Percentiles rank a stretch among this genome's conserved stretches.
These are phyloP conservation scores for Coniochaeta prunicola DNA, from an alignment of 2,329 filamentous ascomycete genomes.

Conservation along the genomic window DNA sequence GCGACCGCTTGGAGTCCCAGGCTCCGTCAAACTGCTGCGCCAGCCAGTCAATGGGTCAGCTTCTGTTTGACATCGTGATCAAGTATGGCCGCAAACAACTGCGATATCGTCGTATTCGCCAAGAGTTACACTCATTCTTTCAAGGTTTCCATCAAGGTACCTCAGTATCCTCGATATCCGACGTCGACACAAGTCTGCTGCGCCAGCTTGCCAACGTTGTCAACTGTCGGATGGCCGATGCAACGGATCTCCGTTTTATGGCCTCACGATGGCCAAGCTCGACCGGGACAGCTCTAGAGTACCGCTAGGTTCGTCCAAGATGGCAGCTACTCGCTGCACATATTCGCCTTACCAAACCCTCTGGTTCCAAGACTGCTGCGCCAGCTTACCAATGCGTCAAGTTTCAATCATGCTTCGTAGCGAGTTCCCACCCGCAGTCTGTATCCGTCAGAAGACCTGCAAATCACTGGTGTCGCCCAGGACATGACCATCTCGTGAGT, in stretches of 20 bases:
- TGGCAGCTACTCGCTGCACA: too few species aligned
- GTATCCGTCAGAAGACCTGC: too few species aligned
- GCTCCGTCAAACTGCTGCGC: neutral
- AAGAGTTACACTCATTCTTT: neutral
- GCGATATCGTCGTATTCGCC: neutral
- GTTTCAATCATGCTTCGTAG: neutral
- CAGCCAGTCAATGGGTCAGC: neutral
- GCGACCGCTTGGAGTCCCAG: neutral
- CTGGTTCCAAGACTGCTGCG: neutral
- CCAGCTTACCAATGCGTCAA: neutral
- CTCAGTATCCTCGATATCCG: neutral
- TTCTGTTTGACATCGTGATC: neutral
- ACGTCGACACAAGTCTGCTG: neutral
- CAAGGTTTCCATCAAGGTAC: neutral
- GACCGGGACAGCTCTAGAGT: too few species aligned
- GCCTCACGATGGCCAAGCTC: too few species aligned
- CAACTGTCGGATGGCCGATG: neutral
- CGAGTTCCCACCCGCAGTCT: neutral
- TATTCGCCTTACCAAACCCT: too few species aligned
- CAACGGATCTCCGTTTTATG: too few species aligned
- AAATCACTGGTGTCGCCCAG: too few species aligned
- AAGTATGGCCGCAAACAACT: neutral
- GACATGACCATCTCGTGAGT: too few species aligned
- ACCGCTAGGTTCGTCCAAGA: too few species aligned
- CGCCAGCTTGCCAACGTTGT: neutral